These are phyloP conservation scores for Arthrobotrys sinensis DNA, from an alignment of 2,329 filamentous ascomycete genomes.

Conservation along the genomic window DNA sequence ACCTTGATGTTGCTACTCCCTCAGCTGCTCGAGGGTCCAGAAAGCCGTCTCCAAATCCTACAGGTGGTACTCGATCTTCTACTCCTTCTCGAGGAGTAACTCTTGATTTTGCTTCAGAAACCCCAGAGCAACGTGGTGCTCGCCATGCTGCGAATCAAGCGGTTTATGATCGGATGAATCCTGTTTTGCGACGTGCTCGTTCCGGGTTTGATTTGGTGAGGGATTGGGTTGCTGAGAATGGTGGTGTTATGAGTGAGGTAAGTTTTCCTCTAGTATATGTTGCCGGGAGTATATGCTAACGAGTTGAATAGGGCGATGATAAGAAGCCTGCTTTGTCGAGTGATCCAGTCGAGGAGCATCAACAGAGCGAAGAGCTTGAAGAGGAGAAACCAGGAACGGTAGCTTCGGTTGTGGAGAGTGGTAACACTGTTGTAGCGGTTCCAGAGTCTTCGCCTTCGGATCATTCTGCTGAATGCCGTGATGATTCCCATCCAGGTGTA, in stretches of 20 bases:
- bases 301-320: background rate
- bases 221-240: slow-evolving; percentile 18
- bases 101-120: slow-evolving; percentile 7
- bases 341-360: background rate
- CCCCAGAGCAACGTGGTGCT: slow-evolving; percentile 11
- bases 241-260: background rate
- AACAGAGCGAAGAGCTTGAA: background rate
- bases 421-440: background rate
- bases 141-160: slow-evolving; percentile 12
- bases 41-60: background rate
- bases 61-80: background rate
- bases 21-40: background rate
- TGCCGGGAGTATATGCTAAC: background rate
- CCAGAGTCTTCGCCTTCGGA: background rate
- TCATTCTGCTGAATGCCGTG: background rate
- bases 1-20: no score
- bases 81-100: background rate
- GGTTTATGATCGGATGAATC: slow-evolving; percentile 11
- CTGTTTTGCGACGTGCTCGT: background rate
- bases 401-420: background rate
- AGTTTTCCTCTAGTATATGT: no score
- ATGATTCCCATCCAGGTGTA: background rate
- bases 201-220: slow-evolving; percentile 5
- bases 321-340: background rate
- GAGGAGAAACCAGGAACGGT: background rate